Evolutionary conservation across 805 yeast species (phyloP).

Genomic region (Candida sithepensis): DNA sequence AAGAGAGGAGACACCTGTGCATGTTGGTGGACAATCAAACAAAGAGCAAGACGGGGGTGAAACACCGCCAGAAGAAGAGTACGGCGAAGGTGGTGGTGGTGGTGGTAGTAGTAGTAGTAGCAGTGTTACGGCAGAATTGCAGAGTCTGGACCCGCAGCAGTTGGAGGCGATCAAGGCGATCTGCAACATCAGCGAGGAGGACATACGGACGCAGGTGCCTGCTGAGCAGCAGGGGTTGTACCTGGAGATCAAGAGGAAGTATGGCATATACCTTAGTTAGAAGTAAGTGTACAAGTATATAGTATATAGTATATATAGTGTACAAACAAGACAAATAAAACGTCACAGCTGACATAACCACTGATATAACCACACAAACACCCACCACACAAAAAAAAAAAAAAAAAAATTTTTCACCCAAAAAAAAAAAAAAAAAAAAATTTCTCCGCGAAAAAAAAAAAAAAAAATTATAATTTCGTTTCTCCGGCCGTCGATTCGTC

Average conservation of each 20-base stretch:
- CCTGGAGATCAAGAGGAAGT: constrained; percentile 22
- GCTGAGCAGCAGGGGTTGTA: constrained; percentile 22
- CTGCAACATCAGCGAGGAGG: constrained; percentile 21
- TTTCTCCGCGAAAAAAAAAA: background rate
- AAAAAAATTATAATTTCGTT: no score
- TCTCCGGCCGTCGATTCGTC: no score
- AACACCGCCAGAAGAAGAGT: no score
- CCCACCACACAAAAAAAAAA: background rate
- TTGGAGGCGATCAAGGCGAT: constrained; percentile 20
- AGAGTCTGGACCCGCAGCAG: constrained; percentile 16
- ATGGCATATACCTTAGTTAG: constrained; percentile 5
- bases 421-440: background rate
- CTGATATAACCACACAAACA: no score
- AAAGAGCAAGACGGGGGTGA: no score
- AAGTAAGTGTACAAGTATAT: no score
- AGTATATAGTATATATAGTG: no score
- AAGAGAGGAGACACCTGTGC: no score
- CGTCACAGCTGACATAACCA: background rate
- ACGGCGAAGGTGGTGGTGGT: no score
- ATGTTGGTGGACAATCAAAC: no score
- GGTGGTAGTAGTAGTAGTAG: no score
- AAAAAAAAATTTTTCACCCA: background rate
- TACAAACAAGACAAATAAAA: background rate
- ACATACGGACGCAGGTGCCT: constrained; percentile 15
- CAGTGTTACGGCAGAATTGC: constrained; percentile 4